These are phyloP conservation scores for Erodium maritimum DNA, from an alignment of 345 rosid genomes.

Conservation along the genomic window DNA sequence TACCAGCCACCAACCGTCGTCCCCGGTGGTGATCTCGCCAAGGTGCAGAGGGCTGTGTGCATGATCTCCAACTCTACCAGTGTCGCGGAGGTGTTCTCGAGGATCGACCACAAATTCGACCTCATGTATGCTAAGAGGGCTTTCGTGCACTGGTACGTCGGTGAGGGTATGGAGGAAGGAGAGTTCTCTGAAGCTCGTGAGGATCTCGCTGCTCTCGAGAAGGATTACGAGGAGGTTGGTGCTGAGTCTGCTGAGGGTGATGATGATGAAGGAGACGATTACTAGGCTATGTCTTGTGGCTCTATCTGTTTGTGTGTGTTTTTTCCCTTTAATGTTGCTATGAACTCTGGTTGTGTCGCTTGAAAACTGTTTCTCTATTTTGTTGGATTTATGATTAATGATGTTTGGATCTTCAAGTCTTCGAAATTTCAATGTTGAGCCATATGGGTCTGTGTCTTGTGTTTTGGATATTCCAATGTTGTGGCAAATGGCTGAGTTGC, in stretches of 20 bases:
- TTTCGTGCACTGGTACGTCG: slow-evolving; percentile 72
- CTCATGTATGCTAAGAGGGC: slow-evolving; percentile 73
- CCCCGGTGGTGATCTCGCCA: slow-evolving; percentile 74
- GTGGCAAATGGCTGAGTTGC: too few relatives aligned
- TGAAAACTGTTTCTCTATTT: too few relatives aligned
- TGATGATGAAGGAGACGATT: slow-evolving; percentile 44
- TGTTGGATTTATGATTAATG: too few relatives aligned
- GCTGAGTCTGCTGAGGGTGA: slow-evolving; percentile 68
- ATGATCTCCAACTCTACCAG: slow-evolving; percentile 78
- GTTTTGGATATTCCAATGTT: too few relatives aligned
- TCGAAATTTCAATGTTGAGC: too few relatives aligned
- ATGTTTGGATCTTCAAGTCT: too few relatives aligned
- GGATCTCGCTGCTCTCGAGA: slow-evolving; percentile 70
- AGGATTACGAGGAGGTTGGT: slow-evolving; percentile 72
- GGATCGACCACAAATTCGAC: slow-evolving; percentile 68
- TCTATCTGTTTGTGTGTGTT: too few relatives aligned
- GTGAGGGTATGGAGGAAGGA: slow-evolving; percentile 85
- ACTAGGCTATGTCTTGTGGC: too few relatives aligned
- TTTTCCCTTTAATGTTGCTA: too few relatives aligned
- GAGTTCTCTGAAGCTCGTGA: slow-evolving; percentile 75
- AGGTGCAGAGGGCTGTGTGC: slow-evolving; percentile 70
- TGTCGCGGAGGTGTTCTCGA: slow-evolving; percentile 66
- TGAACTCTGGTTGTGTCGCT: too few relatives aligned
- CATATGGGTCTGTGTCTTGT: too few relatives aligned
- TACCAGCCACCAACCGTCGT: slow-evolving; percentile 79